These are phyloP conservation scores for Triadica sebifera DNA, from an alignment of 345 rosid species.

Conservation along the genomic window DNA sequence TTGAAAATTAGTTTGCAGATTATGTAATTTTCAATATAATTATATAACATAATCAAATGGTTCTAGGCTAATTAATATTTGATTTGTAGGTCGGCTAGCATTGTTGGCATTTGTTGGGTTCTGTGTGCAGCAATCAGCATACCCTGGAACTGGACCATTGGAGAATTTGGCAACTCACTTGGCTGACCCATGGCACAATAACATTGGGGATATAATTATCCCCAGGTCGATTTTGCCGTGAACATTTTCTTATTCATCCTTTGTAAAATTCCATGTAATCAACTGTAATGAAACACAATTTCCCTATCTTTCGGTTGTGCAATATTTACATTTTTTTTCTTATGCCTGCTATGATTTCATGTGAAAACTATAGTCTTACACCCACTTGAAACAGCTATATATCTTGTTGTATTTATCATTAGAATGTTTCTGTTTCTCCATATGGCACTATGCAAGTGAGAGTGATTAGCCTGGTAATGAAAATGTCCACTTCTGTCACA, in stretches of 20 bases:
- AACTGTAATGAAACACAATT: constrained; percentile 25
- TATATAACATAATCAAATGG: not conserved
- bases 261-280: constrained; percentile 34
- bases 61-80: not conserved
- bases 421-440: no score
- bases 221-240: constrained; percentile 45
- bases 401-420: no score
- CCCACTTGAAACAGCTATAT: no score
- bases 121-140: constrained; percentile 94
- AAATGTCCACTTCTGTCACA: no score
- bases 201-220: constrained; percentile 73
- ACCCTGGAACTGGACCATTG: constrained; percentile 97
- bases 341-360: not conserved
- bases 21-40: not conserved
- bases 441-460: no score
- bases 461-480: no score
- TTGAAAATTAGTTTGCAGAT: no score
- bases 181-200: constrained; percentile 99
- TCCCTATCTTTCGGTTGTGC: not conserved
- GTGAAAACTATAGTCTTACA: no score
- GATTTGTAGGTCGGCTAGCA: constrained; percentile 70
- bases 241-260: constrained; percentile 14
- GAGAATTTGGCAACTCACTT: constrained; percentile 94
- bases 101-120: constrained; percentile 90
- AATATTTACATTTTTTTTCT: not conserved